Conservation (phyloP, 495 filamentous ascomycete genomes). For the Geoglossum glabrum region DNA sequence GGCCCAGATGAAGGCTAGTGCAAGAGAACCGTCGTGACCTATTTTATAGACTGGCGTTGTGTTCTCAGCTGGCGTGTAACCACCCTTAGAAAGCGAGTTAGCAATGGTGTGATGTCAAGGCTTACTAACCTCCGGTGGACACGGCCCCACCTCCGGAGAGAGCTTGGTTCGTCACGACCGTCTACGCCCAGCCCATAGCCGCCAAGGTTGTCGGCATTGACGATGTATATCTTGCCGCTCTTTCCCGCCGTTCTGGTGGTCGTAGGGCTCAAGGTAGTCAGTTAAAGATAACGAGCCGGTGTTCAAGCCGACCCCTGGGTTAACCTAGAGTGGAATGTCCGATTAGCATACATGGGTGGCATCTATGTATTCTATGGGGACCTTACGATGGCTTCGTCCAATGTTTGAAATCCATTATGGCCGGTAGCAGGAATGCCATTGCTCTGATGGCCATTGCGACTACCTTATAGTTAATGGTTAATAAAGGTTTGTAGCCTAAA, state of each 20-base stretch:
- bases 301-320: slow-evolving; percentile 8
- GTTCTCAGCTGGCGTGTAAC: slow-evolving; percentile 21
- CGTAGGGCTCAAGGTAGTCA: slow-evolving; percentile 18
- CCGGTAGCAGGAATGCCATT: slow-evolving; percentile 1
- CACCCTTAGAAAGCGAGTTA: slow-evolving; percentile 11
- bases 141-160: slow-evolving; percentile 27
- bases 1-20: slow-evolving; percentile 20
- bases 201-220: slow-evolving; percentile 22
- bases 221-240: slow-evolving; percentile 19
- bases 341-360: background rate
- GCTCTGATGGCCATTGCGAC: background rate
- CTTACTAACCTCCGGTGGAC: slow-evolving; percentile 20
- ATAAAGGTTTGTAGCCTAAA: background rate
- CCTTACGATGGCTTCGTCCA: background rate
- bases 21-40: slow-evolving; percentile 15
- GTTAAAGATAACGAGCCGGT: slow-evolving; percentile 9
- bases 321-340: background rate
- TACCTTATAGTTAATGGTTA: background rate
- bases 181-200: slow-evolving; percentile 16
- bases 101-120: background rate
- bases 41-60: slow-evolving; percentile 19
- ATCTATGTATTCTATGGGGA: background rate
- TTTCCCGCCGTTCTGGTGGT: slow-evolving; percentile 17
- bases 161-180: slow-evolving; percentile 17
- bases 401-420: background rate